phyloP scores from a whole-genome alignment of 257 asterid species.

The Mentha longifolia region DNA sequence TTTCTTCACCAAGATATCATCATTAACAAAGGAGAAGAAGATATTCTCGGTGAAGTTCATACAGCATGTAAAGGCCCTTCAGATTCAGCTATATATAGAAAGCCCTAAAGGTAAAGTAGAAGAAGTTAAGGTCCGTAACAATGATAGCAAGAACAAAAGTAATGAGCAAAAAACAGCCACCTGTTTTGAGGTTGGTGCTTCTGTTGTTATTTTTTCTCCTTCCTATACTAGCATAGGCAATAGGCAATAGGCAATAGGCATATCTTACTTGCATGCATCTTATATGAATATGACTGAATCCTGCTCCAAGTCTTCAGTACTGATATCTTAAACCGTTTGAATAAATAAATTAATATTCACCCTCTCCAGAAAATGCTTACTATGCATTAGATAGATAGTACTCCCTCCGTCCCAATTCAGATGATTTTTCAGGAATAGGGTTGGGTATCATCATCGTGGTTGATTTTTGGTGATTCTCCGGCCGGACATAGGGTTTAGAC shows the following conservation, averaged over 20 bases:
- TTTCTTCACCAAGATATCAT: slow-evolving; percentile 44
- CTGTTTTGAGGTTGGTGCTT: slow-evolving; percentile 44
- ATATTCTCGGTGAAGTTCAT: slow-evolving; percentile 31
- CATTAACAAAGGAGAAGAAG: slow-evolving; percentile 52
- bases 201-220: background rate
- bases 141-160: slow-evolving; percentile 33
- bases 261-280: slow-evolving; percentile 12
- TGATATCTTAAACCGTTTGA: background rate
- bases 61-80: slow-evolving; percentile 41
- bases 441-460: no score
- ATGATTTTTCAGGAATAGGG: no score
- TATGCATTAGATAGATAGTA: background rate
- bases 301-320: no score
- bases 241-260: background rate
- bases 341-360: background rate
- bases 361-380: background rate
- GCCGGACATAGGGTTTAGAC: no score
- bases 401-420: no score
- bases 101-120: slow-evolving; percentile 39
- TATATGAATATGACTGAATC: background rate
- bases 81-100: slow-evolving; percentile 32
- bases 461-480: no score
- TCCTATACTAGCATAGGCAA: no score
- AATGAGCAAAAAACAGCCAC: slow-evolving; percentile 31
- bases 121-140: slow-evolving; percentile 17